These are phyloP conservation scores for Periconia sp. DNA, from an alignment of 2,329 filamentous ascomycete genomes.

Conservation along the genomic window DNA sequence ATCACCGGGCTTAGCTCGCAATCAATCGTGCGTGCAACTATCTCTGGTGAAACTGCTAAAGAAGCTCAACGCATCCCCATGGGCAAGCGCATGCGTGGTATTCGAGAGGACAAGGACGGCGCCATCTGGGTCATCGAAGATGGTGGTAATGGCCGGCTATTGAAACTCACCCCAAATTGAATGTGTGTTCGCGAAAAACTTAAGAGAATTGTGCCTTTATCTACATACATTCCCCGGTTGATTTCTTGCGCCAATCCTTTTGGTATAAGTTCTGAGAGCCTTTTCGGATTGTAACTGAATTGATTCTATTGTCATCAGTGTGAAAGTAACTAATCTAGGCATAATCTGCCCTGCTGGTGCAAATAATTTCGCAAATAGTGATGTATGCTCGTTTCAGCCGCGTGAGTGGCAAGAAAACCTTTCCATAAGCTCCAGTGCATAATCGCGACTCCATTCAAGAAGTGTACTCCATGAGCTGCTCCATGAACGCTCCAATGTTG, in stretches of 20 bases:
- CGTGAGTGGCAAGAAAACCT: neutral
- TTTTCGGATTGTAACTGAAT: neutral
- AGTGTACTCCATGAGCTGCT: constrained; percentile 26
- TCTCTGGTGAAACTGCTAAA: constrained; percentile 17
- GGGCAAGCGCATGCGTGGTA: constrained; percentile 21
- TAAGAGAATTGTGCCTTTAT: too few species aligned
- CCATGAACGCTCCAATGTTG: constrained; percentile 48
- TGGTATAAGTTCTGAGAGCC: too few species aligned
- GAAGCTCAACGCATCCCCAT: constrained; percentile 19
- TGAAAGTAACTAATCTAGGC: neutral
- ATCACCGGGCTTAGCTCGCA: constrained; percentile 16
- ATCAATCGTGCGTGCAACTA: constrained; percentile 15
- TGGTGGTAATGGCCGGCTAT: constrained; percentile 12
- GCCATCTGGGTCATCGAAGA: constrained; percentile 20
- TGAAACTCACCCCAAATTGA: constrained; percentile 21
- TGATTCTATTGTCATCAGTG: neutral
- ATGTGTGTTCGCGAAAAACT: neutral
- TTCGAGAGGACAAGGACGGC: constrained; percentile 19
- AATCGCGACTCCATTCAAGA: neutral
- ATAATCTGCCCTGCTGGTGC: too few species aligned
- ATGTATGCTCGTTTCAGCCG: neutral
- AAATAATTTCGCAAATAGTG: too few species aligned
- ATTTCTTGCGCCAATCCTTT: too few species aligned
- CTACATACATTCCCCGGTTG: too few species aligned
- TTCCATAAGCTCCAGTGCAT: neutral